Evolutionary conservation across 78 protist genomes (phyloP), one percentile per base, ranked within the genome.

Genomic region (Guillardia theta): DNA sequence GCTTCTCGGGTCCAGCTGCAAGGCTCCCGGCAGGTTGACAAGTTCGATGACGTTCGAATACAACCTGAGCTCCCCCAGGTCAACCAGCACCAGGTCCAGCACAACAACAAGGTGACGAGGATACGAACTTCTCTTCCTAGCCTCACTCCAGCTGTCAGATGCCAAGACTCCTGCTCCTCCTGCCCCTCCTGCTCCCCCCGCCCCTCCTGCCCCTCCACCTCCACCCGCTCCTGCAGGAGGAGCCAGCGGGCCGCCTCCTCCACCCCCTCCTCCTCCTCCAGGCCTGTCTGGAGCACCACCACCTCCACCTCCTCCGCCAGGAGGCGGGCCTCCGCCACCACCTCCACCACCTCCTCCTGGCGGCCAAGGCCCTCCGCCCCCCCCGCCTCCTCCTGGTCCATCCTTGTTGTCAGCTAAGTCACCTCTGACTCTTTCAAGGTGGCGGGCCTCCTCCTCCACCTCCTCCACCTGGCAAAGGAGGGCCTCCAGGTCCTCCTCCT

Each of bases 311-410:
- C 80, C 80, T 36, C 80, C 80, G 12, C 21, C 41, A 21, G 62
- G 62, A 0, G 83, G 70, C 6, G 70, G 48, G 12, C 43, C 43
- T 36, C 50, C 50, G 90, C 50, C 50, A 1, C 90, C 90, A 30
- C 90, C 90, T 4, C 90, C 90, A 4, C 90, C 90, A 27, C 90
- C 90, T n/a, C 88, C 88, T 41, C 90, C 90, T 0, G 53, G 53
- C 10, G 90, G 90, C 18, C n/a, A 18, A 27, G 18, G 70, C 70
- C 70, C 70, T 30, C 70, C 70, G 30, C 58, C 58, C 58, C 58
- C 10, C 58, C 15, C 30, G 58, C 58, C 58, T 15, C 58, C 15
- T 50, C 15, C n/a, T n/a, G n/a, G n/a, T n/a, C n/a, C n/a, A n/a
- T n/a, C n/a, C n/a, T n/a, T n/a, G n/a, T n/a, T n/a, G n/a, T n/a